Evolutionary conservation across 768 basidiomycete genomes (phyloP), one percentile per base, ranked within the genome.

Genomic region (Lactarius psammicola): DNA sequence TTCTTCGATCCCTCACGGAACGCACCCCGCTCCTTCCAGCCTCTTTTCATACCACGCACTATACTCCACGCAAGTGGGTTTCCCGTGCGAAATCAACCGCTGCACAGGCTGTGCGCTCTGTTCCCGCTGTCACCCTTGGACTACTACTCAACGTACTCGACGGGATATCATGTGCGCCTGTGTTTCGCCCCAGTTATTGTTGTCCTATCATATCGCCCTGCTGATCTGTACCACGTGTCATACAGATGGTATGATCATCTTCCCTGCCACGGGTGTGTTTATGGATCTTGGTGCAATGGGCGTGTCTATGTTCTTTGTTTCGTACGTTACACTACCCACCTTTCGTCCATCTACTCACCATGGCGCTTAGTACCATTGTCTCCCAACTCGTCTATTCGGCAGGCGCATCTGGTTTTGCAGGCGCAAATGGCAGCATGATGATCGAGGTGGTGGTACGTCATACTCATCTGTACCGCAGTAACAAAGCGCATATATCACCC

Each of bases 351-450:
- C 23, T 28, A 17, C 28, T 64, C 23, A 34, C 33, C 6, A 15
- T 53, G 13, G 59, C 31, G 20, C 34, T 38, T 70, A 89, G 87
- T 6, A 84, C 92, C 31, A 79, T 94, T 59, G 74, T 96, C 40
- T 80, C 94, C 0, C 96, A 98, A 73, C 77, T 97, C 28, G 84
- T 89, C 0, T 98, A 93, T 75, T 88, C 90, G 1, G 75, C 88
- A 10, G 95, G 94, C 5, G 96, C 92, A 4, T 94, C 90, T 70
- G 88, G 87, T 28, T 97, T 99, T 75, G 87, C 87, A 10, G 92
- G 92, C 58, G 94, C 89, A 2, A 95, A 94, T 76, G 93, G 92
- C 7, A 94, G 91, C 68, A 94, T 95, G 94, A 97, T 98, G 94
- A 98, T 99, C 67, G 96, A 98, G 77, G 93, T 95, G 13, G 95